Base-by-base conservation (phyloP, 1,284 basidiomycete genomes). In the Chalciporus sp. region DNA sequence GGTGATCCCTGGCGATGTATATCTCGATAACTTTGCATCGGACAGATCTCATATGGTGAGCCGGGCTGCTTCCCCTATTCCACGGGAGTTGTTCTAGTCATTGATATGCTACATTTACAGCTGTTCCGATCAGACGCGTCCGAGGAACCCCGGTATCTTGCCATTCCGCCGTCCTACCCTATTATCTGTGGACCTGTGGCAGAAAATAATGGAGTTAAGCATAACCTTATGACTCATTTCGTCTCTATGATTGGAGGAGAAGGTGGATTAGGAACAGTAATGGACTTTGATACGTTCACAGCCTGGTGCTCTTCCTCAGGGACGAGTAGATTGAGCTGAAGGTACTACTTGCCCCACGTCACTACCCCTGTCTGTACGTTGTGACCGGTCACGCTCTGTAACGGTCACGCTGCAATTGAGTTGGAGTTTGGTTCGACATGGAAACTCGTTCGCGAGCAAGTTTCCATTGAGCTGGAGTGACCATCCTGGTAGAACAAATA, bases 1-100 rank as follows among this genome's bases (percentile, higher is more conserved):
- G 62, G 74, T 89, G 45, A 71, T 91, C 49, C 76, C 80, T 46
- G 82, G 77, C 6, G 51, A 69, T 28, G 65, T 65, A 4, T 86
- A 78, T 62, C 68, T 90, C 19, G 72, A 80, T 56, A 62, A 81
- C 60, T 90, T 90, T 71, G 85, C 86, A 9, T 90, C 87, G n/a
- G 86, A 90, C 67, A 76, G 88, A 63, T 86, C 86, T 50, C 88
- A 90, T 68, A 90, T 91, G 88, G 85, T 88, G 54, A 64, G 48
- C 28, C 26, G 26, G 51, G 35, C 52, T 48, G 23, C 42, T 42
- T 47, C 12, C 51, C 50, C 29, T 44, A 48, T 65, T 55, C 49
- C 53, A 51, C 46, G 47, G 48, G 51, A 35, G 28, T 28, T 17
- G 26, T 49, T 47, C 33, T 56, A 47, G 33, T 43, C n/a, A 49